Percentiles rank a stretch among this genome's conserved stretches.
phyloP scores from a whole-genome alignment of 164 flowering plant genomes.

The Echeveria elegans region DNA sequence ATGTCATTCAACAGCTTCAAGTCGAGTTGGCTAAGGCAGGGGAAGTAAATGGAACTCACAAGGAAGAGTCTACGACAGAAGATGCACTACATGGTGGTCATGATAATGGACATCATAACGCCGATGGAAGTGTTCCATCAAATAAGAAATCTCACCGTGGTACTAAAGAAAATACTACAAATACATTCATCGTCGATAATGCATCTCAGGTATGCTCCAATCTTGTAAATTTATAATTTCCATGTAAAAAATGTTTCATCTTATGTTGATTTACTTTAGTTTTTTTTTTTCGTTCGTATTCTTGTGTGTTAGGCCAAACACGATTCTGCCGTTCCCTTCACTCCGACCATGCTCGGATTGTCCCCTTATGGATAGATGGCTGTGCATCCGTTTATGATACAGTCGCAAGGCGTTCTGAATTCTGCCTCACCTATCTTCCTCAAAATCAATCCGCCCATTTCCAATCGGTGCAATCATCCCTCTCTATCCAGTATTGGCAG shows the following conservation, averaged over 20 bases:
- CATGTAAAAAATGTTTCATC: neutral
- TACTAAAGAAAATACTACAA: conserved; percentile 29
- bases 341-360: conserved; percentile 59
- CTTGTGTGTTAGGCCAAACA: conserved; percentile 40
- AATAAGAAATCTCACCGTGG: conserved; percentile 42
- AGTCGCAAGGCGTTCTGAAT: conserved; percentile 58
- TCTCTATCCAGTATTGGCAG: conserved; percentile 64
- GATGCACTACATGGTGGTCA: conserved; percentile 44
- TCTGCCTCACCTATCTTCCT: conserved; percentile 39
- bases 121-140: conserved; percentile 27
- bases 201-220: neutral
- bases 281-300: conserved; percentile 16
- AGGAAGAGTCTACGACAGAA: conserved; percentile 47
- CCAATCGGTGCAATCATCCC: conserved; percentile 42
- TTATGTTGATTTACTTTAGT: neutral
- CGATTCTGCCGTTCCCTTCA: conserved; percentile 45
- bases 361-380: conserved; percentile 68
- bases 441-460: conserved; percentile 55
- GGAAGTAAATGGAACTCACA: conserved; percentile 46
- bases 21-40: conserved; percentile 69
- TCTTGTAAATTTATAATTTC: too few species aligned
- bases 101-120: conserved; percentile 42
- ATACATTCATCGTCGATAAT: conserved; percentile 33
- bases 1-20: conserved; percentile 69
- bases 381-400: conserved; percentile 73